Evolutionary conservation across 176 grass and related monocot species (phyloP).

Genomic region (Oryza punctata): DNA sequence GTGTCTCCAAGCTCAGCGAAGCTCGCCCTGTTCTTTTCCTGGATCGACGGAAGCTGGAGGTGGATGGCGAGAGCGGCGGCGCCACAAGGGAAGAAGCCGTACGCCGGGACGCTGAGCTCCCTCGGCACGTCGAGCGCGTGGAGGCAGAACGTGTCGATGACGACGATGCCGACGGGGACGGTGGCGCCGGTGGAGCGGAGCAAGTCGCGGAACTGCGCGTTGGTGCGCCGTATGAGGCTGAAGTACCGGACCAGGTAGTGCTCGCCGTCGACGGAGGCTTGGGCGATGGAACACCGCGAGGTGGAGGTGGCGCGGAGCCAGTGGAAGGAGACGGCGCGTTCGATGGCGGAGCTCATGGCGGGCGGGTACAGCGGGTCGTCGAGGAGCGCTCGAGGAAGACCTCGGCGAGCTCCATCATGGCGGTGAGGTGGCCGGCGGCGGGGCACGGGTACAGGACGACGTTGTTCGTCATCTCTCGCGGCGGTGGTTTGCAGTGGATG

Average conservation of each 20-base stretch:
- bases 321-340: constrained; percentile 33
- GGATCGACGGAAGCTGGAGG: too few relatives aligned
- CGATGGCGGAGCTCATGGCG: not conserved
- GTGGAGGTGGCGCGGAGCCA: not conserved
- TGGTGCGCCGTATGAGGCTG: constrained; percentile 19
- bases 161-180: not conserved
- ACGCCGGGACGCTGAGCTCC: too few relatives aligned
- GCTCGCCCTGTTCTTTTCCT: too few relatives aligned
- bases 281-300: too few relatives aligned
- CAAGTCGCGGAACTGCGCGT: constrained; percentile 18
- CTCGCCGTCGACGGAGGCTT: too few relatives aligned
- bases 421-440: constrained; percentile 43
- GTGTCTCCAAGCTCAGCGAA: too few relatives aligned
- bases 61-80: too few relatives aligned
- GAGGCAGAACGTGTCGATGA: constrained; percentile 41
- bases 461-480: not conserved
- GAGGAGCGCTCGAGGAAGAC: constrained; percentile 24
- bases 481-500: too few relatives aligned
- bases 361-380: not conserved
- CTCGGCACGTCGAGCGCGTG: too few relatives aligned
- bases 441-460: constrained; percentile 46
- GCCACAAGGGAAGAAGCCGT: too few relatives aligned
- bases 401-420: constrained; percentile 56
- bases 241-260: not conserved
- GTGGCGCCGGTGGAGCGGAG: not conserved